Evolutionary conservation across 345 rosid species (phyloP), one percentile per base, ranked within the genome.

Genomic region (Acer campestre): DNA sequence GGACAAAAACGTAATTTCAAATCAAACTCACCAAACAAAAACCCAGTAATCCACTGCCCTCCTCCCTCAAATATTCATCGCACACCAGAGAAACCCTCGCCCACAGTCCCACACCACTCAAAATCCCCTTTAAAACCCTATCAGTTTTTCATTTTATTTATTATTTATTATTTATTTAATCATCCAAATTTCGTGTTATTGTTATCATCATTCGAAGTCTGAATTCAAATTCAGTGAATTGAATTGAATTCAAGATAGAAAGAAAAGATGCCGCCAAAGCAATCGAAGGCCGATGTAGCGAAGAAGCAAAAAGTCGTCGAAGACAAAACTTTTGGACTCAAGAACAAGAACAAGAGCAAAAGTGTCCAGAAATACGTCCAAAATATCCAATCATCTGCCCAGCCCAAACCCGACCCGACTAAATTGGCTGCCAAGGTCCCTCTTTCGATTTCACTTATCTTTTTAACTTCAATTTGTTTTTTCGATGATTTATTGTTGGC

Each of bases 311-410:
- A 95, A 85, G 62, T 90, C 75, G 95, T 93, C 29, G 98, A 95
- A 83, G 98, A 93, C 89, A 95, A 90, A 84, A 95, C 98, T 1
- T 95, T 95, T 75, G 98, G 98, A 1, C 84, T 93, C 80, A 95
- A 95, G 81, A 93, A 95, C 85, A 95, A 95, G 84, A 95, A 92
- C 83, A 95, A 93, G 90, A 93, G 97, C 80, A 95, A 95, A 82
- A 95, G 88, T 79, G 98, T 95, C 68, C 98, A 95, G 79, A 93
- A 95, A 78, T 95, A 95, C 63, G 97, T 95, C 40, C 98, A 95
- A 82, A 85, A 65, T 77, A 95, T 95, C 83, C 82, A 95, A 77
- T 97, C 90, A 82, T 70, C 88, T 70, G 98, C 87, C 6, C 95
- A 92, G 87, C 94, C 97, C 73, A 92, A 92, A 79, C 85, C 84